Evolutionary conservation across 2,329 filamentous ascomycete species (phyloP).

Genomic region (Trichoderma koningiopsis): DNA sequence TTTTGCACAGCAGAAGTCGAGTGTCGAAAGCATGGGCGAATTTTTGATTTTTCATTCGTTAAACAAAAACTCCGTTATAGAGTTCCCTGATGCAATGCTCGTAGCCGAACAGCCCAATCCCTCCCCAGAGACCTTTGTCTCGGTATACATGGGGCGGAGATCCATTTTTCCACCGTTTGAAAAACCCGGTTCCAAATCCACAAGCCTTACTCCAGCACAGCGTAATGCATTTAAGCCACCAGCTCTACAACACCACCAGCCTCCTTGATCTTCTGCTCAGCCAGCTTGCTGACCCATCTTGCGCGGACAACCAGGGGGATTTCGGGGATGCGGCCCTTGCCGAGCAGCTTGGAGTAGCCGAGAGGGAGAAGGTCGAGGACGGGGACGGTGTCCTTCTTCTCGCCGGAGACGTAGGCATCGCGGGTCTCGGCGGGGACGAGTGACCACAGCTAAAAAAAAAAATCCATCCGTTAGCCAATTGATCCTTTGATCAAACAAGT

Average conservation of each 20-base stretch:
- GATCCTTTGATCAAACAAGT: background rate
- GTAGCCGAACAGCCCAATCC: constrained; percentile 43
- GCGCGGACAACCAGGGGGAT: constrained; percentile 94
- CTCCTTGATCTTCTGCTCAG: constrained; percentile 98
- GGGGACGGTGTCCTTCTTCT: constrained; percentile 86
- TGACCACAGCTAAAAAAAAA: constrained; percentile 74
- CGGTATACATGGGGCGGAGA: constrained; percentile 25
- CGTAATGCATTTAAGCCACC: constrained; percentile 66
- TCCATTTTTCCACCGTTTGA: constrained; percentile 30
- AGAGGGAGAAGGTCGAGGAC: constrained; percentile 97
- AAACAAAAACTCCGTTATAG: constrained; percentile 41
- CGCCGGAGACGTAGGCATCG: constrained; percentile 81
- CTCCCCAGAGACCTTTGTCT: constrained; percentile 28
- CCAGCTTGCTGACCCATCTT: constrained; percentile 92
- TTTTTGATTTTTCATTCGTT: constrained; percentile 46
- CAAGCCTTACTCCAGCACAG: constrained; percentile 37
- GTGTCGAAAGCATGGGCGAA: constrained; percentile 36
- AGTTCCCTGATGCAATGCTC: constrained; percentile 48
- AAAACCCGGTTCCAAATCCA: constrained; percentile 37
- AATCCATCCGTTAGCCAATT: constrained; percentile 35
- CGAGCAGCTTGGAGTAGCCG: constrained; percentile 98
- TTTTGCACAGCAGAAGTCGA: constrained; percentile 14
- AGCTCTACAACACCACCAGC: constrained; percentile 95
- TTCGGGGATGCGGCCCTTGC: constrained; percentile 93
- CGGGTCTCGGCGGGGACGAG: constrained; percentile 92